phyloP scores from a whole-genome alignment of 1,139 yeast genomes.

The Geotrichum carabidarum region DNA sequence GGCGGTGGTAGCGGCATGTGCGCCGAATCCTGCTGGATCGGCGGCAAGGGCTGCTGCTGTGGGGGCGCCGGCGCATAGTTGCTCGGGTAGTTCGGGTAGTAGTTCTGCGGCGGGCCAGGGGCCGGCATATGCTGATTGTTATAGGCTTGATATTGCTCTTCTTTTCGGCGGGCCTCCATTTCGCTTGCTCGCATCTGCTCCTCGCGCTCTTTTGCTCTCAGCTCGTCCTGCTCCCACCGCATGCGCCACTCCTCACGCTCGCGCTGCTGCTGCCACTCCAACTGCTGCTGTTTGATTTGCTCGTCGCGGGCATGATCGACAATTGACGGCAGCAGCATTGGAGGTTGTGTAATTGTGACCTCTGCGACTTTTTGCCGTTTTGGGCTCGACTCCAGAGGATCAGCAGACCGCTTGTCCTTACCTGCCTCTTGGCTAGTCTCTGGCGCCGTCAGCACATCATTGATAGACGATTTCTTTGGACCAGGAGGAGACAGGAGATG shows the following conservation, averaged over 20 bases:
- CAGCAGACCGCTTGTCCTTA: neutral
- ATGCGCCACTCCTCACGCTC: constrained; percentile 16
- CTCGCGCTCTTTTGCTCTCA: neutral
- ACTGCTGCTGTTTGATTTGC: neutral
- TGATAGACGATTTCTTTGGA: neutral
- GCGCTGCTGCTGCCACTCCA: constrained; percentile 13
- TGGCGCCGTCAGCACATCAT: too few species aligned
- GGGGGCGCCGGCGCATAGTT: neutral
- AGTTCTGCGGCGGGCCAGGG: neutral
- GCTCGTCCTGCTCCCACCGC: constrained; percentile 14
- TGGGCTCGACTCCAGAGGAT: neutral
- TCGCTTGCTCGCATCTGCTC: neutral
- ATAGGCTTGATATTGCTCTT: neutral
- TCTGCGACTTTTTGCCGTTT: neutral
- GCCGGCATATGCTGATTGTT: neutral
- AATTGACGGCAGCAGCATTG: neutral
- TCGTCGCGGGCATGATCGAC: neutral
- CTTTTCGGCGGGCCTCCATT: neutral
- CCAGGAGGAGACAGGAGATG: neutral
- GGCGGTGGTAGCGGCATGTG: neutral
- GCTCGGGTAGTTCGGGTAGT: neutral
- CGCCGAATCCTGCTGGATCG: neutral
- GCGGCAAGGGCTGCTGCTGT: neutral
- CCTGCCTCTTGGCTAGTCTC: too few species aligned
- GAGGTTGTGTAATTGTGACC: neutral